Conservation (phyloP, 352 stramenopile species). For the Phytopythium ostracodes region DNA sequence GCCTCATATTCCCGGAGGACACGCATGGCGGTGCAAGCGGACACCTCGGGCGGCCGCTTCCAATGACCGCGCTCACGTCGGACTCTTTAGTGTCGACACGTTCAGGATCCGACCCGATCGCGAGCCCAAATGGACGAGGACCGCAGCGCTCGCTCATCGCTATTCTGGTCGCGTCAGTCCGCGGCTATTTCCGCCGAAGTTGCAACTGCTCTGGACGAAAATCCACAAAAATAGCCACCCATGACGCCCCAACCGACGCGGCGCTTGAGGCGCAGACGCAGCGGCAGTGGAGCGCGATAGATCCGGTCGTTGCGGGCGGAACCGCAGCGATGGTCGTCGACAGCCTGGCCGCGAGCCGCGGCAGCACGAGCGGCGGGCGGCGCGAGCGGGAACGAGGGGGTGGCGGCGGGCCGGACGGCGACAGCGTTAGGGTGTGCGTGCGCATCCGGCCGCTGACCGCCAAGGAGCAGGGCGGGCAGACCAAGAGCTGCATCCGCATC, state of each 20-base stretch:
- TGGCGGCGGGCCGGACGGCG: conserved; percentile 16
- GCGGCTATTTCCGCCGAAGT: no score
- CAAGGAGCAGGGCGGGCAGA: conserved; percentile 64
- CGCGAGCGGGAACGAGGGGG: conserved; percentile 24
- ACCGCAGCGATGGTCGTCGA: conserved; percentile 5
- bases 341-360: not conserved
- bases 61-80: no score
- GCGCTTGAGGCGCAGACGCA: not conserved
- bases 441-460: conserved; percentile 60
- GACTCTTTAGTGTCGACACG: no score
- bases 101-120: no score
- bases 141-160: no score
- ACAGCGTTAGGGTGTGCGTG: conserved; percentile 74
- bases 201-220: not conserved
- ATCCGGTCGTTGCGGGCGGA: no score
- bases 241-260: conserved; percentile 2
- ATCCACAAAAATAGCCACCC: not conserved
- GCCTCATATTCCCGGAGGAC: no score
- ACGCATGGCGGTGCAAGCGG: no score
- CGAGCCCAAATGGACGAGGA: no score
- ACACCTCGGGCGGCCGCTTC: no score
- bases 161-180: no score
- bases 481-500: conserved; percentile 76
- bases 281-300: not conserved
- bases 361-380: conserved; percentile 3